Conservation (phyloP, 2,329 filamentous ascomycete species). For the Sphaceloma murrayae region DNA sequence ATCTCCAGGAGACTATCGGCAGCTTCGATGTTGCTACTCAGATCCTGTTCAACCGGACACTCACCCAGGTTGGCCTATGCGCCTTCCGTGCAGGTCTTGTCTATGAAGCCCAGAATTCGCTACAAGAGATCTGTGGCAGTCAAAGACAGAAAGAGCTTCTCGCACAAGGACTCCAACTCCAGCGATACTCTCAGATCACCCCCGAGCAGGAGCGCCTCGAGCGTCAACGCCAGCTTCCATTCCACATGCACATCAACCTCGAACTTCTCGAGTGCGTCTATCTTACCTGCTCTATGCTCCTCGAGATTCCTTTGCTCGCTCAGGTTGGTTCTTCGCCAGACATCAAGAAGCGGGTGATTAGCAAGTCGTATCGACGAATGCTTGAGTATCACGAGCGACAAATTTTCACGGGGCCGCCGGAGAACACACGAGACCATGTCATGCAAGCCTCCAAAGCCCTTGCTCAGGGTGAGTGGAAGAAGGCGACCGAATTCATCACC, state of each 20-base stretch:
- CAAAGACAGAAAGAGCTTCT: conserved; percentile 96
- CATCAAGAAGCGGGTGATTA: conserved; percentile 94
- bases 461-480: conserved; percentile 97
- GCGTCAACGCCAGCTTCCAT: conserved; percentile 92
- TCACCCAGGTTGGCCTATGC: conserved; percentile 95
- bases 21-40: conserved; percentile 96
- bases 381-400: conserved; percentile 98
- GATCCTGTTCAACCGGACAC: conserved; percentile 95
- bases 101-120: conserved; percentile 93
- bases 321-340: conserved; percentile 95
- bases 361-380: conserved; percentile 98
- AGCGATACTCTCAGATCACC: conserved; percentile 90
- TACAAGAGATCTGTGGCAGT: conserved; percentile 96
- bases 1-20: conserved; percentile 91
- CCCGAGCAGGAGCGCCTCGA: conserved; percentile 96
- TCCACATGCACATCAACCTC: conserved; percentile 99
- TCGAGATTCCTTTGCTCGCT: conserved; percentile 93
- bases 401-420: conserved; percentile 95
- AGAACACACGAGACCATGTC: conserved; percentile 98
- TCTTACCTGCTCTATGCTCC: conserved; percentile 96
- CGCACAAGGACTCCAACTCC: conserved; percentile 96
- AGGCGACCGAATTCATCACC: conserved; percentile 84
- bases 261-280: conserved; percentile 97
- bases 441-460: conserved; percentile 98
- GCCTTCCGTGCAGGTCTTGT: conserved; percentile 95